Percentiles rank a stretch among this genome's conserved stretches.
Evolutionary conservation across 148 eudicot genomes (phyloP).

Genomic region (Chenopodium suecicum): DNA sequence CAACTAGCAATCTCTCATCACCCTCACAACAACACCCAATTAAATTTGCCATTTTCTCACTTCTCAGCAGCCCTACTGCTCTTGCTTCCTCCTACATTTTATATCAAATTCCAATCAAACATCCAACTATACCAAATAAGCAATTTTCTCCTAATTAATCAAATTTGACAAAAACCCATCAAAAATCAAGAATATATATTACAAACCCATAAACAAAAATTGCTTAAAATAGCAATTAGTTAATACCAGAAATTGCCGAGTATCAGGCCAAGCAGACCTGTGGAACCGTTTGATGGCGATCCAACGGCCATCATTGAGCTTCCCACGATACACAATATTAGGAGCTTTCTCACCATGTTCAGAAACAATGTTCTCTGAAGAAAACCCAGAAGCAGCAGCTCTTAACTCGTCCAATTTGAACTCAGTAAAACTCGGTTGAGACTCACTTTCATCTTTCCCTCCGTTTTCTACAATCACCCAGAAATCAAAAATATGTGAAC

Average conservation of each 20-base stretch:
- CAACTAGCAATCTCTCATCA: constrained; percentile 77
- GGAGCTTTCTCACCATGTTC: constrained; percentile 92
- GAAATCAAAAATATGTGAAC: neutral
- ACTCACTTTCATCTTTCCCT: constrained; percentile 46
- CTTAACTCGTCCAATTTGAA: constrained; percentile 67
- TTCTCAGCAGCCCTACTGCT: constrained; percentile 72
- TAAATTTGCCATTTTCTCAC: constrained; percentile 75
- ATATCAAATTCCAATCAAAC: constrained; percentile 19
- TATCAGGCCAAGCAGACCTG: constrained; percentile 89
- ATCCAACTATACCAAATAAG: constrained; percentile 7
- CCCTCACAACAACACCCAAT: constrained; percentile 81
- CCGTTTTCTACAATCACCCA: constrained; percentile 35
- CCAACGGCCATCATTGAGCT: constrained; percentile 58
- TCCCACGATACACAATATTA: constrained; percentile 74
- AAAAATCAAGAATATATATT: neutral
- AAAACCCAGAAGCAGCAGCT: constrained; percentile 64
- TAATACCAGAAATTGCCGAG: constrained; percentile 67
- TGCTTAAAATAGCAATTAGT: neutral
- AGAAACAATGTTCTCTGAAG: constrained; percentile 68
- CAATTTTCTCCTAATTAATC: neutral
- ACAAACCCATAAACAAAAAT: neutral
- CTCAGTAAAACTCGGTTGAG: constrained; percentile 56
- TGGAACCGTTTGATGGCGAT: constrained; percentile 79
- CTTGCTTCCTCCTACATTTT: constrained; percentile 73
- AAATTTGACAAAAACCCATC: neutral